A percentile compares a stretch with the other conserved stretches of the same genome.
phyloP scores from a whole-genome alignment of 768 basidiomycete genomes.

The Favolaschia claudopus region DNA sequence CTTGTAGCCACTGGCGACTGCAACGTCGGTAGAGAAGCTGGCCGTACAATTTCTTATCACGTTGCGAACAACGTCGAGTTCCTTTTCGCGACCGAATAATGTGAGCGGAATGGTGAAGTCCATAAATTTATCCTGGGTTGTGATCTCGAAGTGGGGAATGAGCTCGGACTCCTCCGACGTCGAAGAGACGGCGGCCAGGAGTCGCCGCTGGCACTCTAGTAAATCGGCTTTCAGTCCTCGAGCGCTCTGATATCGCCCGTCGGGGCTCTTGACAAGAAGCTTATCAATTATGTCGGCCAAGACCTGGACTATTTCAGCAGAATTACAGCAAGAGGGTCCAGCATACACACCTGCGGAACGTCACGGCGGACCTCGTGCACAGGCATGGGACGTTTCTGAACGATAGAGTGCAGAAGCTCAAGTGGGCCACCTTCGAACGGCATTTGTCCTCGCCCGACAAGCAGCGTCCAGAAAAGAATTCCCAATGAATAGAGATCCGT shows the following conservation, averaged over 20 bases:
- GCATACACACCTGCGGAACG: conserved; percentile 65
- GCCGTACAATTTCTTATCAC: conserved; percentile 64
- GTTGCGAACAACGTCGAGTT: conserved; percentile 71
- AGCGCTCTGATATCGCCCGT: conserved; percentile 74
- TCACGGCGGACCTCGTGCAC: conserved; percentile 79
- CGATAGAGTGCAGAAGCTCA: conserved; percentile 74
- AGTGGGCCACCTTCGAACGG: conserved; percentile 67
- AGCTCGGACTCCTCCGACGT: conserved; percentile 65
- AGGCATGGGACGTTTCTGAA: conserved; percentile 76
- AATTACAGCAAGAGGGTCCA: background rate
- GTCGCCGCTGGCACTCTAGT: conserved; percentile 69
- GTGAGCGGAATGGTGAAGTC: conserved; percentile 78
- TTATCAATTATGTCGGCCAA: conserved; percentile 75
- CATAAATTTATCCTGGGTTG: conserved; percentile 68
- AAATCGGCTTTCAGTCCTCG: conserved; percentile 74
- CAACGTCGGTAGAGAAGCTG: conserved; percentile 65
- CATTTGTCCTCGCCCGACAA: conserved; percentile 74
- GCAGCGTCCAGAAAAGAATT: conserved; percentile 75
- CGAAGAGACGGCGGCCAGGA: conserved; percentile 66
- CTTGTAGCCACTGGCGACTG: conserved; percentile 48
- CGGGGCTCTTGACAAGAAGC: conserved; percentile 75
- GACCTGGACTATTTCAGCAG: background rate
- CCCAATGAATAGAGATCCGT: conserved; percentile 81
- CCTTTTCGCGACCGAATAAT: conserved; percentile 79
- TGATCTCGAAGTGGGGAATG: conserved; percentile 74